Evolutionary conservation across 228 moss, liverwort and hornwort species (phyloP).

Genomic region (Sphagnum magellanicum): DNA sequence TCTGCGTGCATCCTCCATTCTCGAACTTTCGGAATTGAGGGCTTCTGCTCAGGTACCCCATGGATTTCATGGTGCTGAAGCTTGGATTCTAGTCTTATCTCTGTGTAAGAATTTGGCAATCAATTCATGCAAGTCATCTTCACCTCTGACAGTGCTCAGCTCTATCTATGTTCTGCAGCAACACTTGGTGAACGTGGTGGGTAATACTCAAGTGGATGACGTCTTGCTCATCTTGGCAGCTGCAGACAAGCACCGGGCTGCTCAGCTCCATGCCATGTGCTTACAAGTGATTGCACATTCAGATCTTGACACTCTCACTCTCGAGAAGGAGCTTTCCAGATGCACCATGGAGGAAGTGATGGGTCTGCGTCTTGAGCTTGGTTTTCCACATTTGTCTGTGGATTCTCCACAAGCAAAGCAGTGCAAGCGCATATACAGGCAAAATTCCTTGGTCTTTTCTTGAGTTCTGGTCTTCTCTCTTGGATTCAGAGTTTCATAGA

Average conservation of each 20-base stretch:
- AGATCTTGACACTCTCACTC: slow-evolving; percentile 31
- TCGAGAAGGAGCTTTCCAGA: slow-evolving; percentile 63
- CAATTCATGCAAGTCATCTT: background rate
- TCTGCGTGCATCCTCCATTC: slow-evolving; percentile 42
- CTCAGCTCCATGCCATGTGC: slow-evolving; percentile 42
- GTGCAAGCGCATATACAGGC: slow-evolving; percentile 61
- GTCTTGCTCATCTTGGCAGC: slow-evolving; percentile 50
- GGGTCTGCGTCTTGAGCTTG: slow-evolving; percentile 32
- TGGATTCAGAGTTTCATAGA: too few species aligned
- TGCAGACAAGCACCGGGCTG: slow-evolving; percentile 26
- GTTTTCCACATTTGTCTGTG: slow-evolving; percentile 21
- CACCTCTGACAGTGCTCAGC: too few species aligned
- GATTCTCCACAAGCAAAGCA: slow-evolving; percentile 46
- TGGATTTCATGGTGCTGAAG: background rate
- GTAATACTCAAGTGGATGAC: slow-evolving; percentile 54
- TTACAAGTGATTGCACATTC: slow-evolving; percentile 39
- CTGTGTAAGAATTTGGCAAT: background rate
- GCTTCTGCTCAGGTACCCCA: slow-evolving; percentile 47
- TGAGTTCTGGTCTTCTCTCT: too few species aligned
- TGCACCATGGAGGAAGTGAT: slow-evolving; percentile 40
- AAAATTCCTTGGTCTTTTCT: slow-evolving; percentile 4
- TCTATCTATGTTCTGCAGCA: slow-evolving; percentile 27
- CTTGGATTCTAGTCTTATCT: background rate
- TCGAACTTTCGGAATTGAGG: slow-evolving; percentile 47
- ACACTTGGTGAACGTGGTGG: slow-evolving; percentile 43